phyloP scores from a whole-genome alignment of 495 filamentous ascomycete genomes.

The Podospora didyma region DNA sequence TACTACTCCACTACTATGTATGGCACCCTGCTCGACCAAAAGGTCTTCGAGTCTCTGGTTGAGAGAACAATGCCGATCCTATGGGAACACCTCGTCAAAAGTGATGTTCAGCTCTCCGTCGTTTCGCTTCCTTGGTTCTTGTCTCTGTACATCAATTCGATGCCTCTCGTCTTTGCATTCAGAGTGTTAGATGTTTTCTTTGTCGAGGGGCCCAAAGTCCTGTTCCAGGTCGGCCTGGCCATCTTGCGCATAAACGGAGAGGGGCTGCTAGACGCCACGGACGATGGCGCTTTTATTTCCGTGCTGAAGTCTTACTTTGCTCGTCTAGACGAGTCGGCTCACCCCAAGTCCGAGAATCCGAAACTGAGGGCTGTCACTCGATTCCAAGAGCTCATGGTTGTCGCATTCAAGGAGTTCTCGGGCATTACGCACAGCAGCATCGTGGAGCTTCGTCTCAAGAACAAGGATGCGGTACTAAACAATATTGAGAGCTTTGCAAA shows the following conservation, averaged over 20 bases:
- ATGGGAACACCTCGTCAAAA: conserved; percentile 94
- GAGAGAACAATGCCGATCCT: conserved; percentile 98
- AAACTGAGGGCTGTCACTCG: conserved; percentile 89
- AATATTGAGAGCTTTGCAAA: conserved; percentile 98
- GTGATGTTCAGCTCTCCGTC: conserved; percentile 96
- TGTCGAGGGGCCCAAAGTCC: conserved; percentile 92
- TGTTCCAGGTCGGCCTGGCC: conserved; percentile 93
- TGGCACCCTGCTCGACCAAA: conserved; percentile 91
- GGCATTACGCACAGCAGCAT: conserved; percentile 92
- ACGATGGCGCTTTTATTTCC: conserved; percentile 95
- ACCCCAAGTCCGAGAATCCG: conserved; percentile 89
- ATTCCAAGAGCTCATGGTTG: conserved; percentile 98
- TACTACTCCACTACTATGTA: conserved; percentile 99
- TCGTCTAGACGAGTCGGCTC: conserved; percentile 88
- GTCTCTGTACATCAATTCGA: conserved; percentile 97
- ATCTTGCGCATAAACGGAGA: conserved; percentile 98
- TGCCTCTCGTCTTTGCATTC: conserved; percentile 96
- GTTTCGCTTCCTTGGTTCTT: conserved; percentile 98
- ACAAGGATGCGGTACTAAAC: conserved; percentile 86
- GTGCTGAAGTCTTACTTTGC: conserved; percentile 94
- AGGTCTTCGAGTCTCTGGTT: conserved; percentile 93
- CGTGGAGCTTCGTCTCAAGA: conserved; percentile 79
- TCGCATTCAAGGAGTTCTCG: conserved; percentile 96
- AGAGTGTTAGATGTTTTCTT: conserved; percentile 97
- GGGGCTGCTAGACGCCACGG: conserved; percentile 89